phyloP scores from a whole-genome alignment of 78 protist genomes.

The Dictyostelium purpureum region DNA sequence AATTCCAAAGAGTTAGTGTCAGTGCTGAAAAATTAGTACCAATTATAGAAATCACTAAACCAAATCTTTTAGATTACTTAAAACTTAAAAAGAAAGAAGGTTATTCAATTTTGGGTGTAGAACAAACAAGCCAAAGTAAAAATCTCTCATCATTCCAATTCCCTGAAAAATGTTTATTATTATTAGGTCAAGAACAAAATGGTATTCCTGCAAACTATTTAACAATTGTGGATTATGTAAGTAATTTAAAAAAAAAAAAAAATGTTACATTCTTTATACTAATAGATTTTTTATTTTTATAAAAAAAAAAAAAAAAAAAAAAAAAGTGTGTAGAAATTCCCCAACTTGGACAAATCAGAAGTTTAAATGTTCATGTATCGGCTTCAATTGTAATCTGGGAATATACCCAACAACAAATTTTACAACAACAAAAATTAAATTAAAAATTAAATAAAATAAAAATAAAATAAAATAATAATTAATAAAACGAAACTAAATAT shows the following conservation, averaged over 20 bases:
- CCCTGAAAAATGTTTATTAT: constrained; percentile 76
- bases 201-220: constrained; percentile 84
- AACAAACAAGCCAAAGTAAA: constrained; percentile 88
- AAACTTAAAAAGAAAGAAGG: constrained; percentile 73
- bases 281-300: neutral
- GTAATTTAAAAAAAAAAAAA: too few species aligned
- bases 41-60: constrained; percentile 60
- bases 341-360: constrained; percentile 91
- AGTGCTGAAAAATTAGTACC: constrained; percentile 87
- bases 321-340: constrained; percentile 87
- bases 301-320: neutral
- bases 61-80: constrained; percentile 36
- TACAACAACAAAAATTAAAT: constrained; percentile 17
- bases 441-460: too few species aligned
- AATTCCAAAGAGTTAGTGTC: constrained; percentile 77
- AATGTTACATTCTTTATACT: too few species aligned
- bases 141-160: constrained; percentile 71
- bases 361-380: constrained; percentile 92
- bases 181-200: constrained; percentile 87
- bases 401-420: constrained; percentile 80
- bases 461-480: too few species aligned
- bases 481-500: neutral
- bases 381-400: constrained; percentile 85
- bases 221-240: constrained; percentile 52
- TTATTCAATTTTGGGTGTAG: constrained; percentile 87